Base-by-base conservation (phyloP, 31 red algal species). In the Porphyra umbilicalis region DNA sequence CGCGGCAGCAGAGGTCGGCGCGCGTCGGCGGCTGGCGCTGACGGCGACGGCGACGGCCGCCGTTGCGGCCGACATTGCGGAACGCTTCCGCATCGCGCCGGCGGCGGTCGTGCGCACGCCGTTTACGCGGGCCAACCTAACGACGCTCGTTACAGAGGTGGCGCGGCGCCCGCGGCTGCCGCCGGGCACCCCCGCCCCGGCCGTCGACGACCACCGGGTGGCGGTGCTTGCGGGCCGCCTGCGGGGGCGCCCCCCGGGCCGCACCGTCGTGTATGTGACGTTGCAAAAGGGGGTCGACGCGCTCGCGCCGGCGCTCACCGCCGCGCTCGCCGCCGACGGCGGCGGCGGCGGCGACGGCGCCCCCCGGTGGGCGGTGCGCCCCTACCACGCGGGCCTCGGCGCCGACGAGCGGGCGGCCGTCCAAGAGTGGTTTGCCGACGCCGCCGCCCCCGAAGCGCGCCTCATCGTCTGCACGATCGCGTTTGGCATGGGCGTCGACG, bases 401-500 rank as follows among this genome's bases (percentile, higher is more conserved):
- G 78, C 44, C 32, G 90, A 95, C 38, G 88, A 83, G 75, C 86
- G 96, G 20, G 87, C 86, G 36, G 76, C 77, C 35, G 80, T 87
- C 6, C 96, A 95, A 83, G 90, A 92, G 32, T 79, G 87, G 35
- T 97, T 92, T 74, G 85, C 92, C 90, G 79, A 9, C 35, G 34
- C 32, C 32, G 57, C 30, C 31, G 85, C 87, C 40, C 84, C 46
- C n/a, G 82, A 86, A 35, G 88, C 88, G 86, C 84, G 79, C 10
- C 33, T 99, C 15, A 91, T 99, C n/a, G 92, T 93, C 33, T 94
- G 94, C 11, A 99, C 97, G 9, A 97, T 96, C 36, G 97, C 97
- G 16, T 99, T 99, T 77, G 97, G 97, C 67, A 99, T 99, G 97
- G 97, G 97, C 25, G 94, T 99, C 86, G 95, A 99, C 83, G 85